Evolutionary conservation across 257 asterid species (phyloP), one percentile per base, ranked within the genome.

Genomic region (Nicotiana tabacum): DNA sequence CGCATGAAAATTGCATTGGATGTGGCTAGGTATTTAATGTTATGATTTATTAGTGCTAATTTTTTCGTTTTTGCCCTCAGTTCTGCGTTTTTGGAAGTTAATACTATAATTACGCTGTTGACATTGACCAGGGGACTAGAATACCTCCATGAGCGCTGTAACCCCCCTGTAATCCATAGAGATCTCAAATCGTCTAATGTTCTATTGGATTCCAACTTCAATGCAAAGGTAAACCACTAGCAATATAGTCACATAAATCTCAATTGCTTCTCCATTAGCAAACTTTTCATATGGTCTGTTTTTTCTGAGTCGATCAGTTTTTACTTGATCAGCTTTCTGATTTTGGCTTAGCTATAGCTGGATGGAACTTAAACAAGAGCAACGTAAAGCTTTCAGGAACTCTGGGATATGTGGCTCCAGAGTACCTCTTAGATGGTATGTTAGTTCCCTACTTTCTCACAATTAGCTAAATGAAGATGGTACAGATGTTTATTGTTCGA

Each of bases 1-100:
- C 90, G 99, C 60, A 94, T 96, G 98, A 96, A 90, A 89, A 92
- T 94, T 74, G 98, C 99, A 37, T 89, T 96, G 68, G 99, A 96
- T 89, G 90, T 96, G 58, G 99, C 98, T 65, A 94, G 98, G 98
- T 96, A 86, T 57, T 61, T 46, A 37, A 55, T 77, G 58, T 17
- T 16, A 37, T 64, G 17, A 29, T 76, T 32, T 24, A 9, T 82
- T 58, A 60, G 13, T 57, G 9, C 62, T n/a, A 66, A 72, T 46
- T 16, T 77, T 51, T 51, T 66, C 43, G 11, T 30, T 61, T 12
- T 53, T 32, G 8, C 48, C n/a, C 67, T 18, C 9, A 76, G 18
- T 16, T 37, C 27, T 65, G 67, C 48, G 16, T 18, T 37, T 65
- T 43, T 35, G 13, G 77, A 55, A 4, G 39, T 53, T 62, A 21